Evolutionary conservation across 2,329 filamentous ascomycete species (phyloP).

Genomic region (Ploettnerulaceae sp.): DNA sequence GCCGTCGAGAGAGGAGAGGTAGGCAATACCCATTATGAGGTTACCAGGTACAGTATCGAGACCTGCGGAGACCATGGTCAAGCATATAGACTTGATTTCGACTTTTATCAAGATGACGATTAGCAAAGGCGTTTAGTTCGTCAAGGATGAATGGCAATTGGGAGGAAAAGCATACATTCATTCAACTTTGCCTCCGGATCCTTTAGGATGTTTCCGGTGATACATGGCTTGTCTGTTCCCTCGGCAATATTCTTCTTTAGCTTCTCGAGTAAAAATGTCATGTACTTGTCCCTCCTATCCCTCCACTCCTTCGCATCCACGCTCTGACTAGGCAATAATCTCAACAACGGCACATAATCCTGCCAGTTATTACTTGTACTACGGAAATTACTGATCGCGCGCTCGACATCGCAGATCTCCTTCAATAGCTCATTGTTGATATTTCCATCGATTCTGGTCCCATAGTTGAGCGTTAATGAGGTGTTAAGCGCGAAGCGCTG

Average conservation of each 20-base stretch:
- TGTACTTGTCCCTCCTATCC: constrained; percentile 61
- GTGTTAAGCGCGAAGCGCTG: constrained; percentile 74
- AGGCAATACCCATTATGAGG: constrained; percentile 73
- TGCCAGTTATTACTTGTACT: constrained; percentile 81
- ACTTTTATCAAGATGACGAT: constrained; percentile 45
- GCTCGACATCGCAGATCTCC: constrained; percentile 72
- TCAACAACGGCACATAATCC: constrained; percentile 74
- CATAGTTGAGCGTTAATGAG: constrained; percentile 73
- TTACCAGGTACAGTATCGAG: constrained; percentile 79
- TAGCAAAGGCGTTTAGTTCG: not conserved
- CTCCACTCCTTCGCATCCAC: constrained; percentile 61
- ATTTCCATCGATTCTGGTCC: constrained; percentile 67
- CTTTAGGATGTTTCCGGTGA: constrained; percentile 60
- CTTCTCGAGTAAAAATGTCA: constrained; percentile 53
- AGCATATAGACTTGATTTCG: constrained; percentile 74
- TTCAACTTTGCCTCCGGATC: constrained; percentile 62
- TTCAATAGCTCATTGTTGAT: constrained; percentile 62
- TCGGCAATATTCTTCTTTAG: constrained; percentile 57
- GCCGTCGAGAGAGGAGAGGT: constrained; percentile 62
- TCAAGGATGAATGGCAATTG: constrained; percentile 19
- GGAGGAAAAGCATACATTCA: constrained; percentile 43
- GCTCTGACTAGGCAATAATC: constrained; percentile 59
- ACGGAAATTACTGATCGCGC: constrained; percentile 69
- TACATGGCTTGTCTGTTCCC: constrained; percentile 63
- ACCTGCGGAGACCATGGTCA: constrained; percentile 78